These are phyloP conservation scores for Leucocoprinus birnbaumii DNA, from an alignment of 768 basidiomycete species.

Conservation along the genomic window DNA sequence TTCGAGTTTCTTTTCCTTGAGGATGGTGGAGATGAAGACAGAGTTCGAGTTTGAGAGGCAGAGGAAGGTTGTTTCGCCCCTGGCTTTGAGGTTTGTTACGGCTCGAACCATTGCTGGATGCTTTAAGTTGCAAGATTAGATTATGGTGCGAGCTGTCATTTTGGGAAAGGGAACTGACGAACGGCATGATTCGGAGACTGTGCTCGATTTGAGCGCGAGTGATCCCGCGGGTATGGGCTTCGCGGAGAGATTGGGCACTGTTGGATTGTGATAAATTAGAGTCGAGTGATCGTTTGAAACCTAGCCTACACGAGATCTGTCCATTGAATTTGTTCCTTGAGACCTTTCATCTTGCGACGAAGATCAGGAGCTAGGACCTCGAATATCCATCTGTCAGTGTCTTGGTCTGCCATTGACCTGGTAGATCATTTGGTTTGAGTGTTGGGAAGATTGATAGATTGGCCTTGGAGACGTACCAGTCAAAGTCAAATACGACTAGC, in stretches of 20 bases:
- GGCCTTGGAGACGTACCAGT: constrained; percentile 61
- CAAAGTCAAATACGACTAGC: constrained; percentile 93
- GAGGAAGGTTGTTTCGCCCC: constrained; percentile 72
- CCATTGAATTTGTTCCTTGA: constrained; percentile 72
- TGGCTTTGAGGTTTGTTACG: constrained; percentile 72
- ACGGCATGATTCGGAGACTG: constrained; percentile 80
- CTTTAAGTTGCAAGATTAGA: constrained; percentile 35
- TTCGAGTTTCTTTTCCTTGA: constrained; percentile 77
- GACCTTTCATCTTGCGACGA: constrained; percentile 74
- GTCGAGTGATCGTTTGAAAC: too few species aligned
- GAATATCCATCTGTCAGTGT: constrained; percentile 91
- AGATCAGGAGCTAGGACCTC: constrained; percentile 86
- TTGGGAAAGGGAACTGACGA: constrained; percentile 48
- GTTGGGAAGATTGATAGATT: neutral
- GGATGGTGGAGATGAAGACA: constrained; percentile 87
- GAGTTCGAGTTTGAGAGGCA: constrained; percentile 94
- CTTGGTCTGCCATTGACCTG: constrained; percentile 93
- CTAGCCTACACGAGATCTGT: constrained; percentile 86
- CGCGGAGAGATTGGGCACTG: constrained; percentile 67
- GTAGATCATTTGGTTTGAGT: neutral
- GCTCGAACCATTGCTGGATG: constrained; percentile 96
- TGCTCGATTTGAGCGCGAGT: constrained; percentile 74
- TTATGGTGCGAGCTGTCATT: neutral
- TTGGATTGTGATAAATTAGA: neutral
- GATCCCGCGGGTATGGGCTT: constrained; percentile 67